These are phyloP conservation scores for Cyamopsis tetragonoloba DNA, from an alignment of 306 rosid species.

Conservation along the genomic window DNA sequence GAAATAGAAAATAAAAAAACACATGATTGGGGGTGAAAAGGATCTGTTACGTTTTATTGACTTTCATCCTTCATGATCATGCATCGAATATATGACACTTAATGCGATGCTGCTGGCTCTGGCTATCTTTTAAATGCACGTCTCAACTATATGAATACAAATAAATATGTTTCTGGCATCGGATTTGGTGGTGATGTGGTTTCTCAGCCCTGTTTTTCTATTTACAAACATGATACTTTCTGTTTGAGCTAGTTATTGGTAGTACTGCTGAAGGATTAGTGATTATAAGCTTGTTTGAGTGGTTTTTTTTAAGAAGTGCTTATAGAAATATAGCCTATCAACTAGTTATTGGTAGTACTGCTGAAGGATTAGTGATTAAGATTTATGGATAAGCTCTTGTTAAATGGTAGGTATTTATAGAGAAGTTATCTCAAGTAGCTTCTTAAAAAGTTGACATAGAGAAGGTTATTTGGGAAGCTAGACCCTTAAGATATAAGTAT, in stretches of 20 bases:
- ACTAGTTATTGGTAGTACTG: too few relatives aligned
- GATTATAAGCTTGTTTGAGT: too few relatives aligned
- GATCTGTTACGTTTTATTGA: not conserved
- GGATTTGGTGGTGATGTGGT: not conserved
- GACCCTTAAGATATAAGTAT: too few relatives aligned
- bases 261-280: not conserved
- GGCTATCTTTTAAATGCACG: not conserved
- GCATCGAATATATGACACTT: slow-evolving; percentile 1
- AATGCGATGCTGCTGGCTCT: not conserved
- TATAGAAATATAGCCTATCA: too few relatives aligned
- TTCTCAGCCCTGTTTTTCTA: not conserved
- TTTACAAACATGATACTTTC: not conserved
- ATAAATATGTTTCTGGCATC: slow-evolving; percentile 2
- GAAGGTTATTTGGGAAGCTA: too few relatives aligned
- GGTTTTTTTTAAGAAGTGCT: too few relatives aligned
- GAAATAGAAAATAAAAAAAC: not conserved
- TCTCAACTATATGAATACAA: not conserved
- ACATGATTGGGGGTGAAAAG: not conserved
- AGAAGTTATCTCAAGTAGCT: too few relatives aligned
- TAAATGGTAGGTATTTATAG: too few relatives aligned
- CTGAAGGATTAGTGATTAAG: too few relatives aligned
- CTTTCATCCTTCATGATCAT: not conserved
- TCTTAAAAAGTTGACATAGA: too few relatives aligned
- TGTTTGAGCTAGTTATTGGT: not conserved
- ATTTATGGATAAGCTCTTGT: too few relatives aligned